Base-by-base conservation (phyloP, 768 basidiomycete species). In the Scleroderma citrinum region DNA sequence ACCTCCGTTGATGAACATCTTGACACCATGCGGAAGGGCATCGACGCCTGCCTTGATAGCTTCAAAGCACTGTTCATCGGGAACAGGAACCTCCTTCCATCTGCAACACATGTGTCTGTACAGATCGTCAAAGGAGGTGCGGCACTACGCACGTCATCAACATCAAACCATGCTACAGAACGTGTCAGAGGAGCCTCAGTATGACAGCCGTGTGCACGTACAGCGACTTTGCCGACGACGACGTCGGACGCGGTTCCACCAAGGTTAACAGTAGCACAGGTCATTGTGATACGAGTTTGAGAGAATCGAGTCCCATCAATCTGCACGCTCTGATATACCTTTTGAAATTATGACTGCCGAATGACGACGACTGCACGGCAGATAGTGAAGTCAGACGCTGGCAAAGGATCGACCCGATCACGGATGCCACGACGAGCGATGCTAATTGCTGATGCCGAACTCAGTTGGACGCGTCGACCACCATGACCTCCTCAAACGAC, bases 41-140 rank as follows among this genome's bases (percentile, higher is more conserved):
- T 73, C 68, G 49, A 78, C 56, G 5, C 72, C 74, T 11, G 73
- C 74, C 59, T 78, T 80, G 67, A 86, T 83, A 2, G 80, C 69
- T 19, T 74, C 77, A 52, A 87, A 84, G 8, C 76, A 76, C 30
- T 78, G 71, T 46, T 81, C 81, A 48, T 86, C 82, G 2, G 78
- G 66, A 30, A 74, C 63, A 10, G 71, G 69, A 16, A 58, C 63
- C 10, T 73, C 68, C 14, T 56, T 74, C 81, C 74, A 77, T 38
- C 71, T 69, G 49, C 1, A 39, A 14, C 14, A 44, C 29, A 36
- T 36, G n/a, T n/a, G 17, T 58, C 39, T 12, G 8, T 16, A 24
- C 29, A 42, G 14, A 32, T 44, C 20, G 17, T 3, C 19, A 5
- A 17, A 10, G 30, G 17, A 19, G 19, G 11, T 32, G 17, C 4